A percentile compares a stretch with the other conserved stretches of the same genome.
Conservation (phyloP, 257 asterid species). For the Schizonepeta tenuifolia region DNA sequence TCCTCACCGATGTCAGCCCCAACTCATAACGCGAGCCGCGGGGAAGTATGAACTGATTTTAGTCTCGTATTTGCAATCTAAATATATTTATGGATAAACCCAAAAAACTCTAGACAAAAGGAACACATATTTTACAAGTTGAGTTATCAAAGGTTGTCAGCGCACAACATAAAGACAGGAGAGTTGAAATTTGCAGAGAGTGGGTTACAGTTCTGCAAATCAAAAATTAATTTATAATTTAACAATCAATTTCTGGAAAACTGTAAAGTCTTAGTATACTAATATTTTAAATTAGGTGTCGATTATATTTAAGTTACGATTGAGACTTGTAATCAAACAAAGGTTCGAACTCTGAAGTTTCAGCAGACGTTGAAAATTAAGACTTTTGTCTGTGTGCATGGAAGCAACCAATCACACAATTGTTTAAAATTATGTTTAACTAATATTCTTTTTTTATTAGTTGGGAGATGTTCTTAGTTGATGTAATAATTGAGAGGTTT, state of each 20-base stretch:
- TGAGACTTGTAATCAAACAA: conserved; percentile 26
- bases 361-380: conserved; percentile 37
- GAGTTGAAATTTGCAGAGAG: conserved; percentile 22
- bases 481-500: conserved; percentile 19
- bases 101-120: not conserved
- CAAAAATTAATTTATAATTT: not conserved
- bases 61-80: too few relatives aligned
- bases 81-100: not conserved
- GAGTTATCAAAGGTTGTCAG: conserved; percentile 11
- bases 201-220: conserved; percentile 31
- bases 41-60: too few relatives aligned
- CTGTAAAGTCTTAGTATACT: not conserved
- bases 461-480: not conserved
- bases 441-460: not conserved
- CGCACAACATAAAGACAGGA: not conserved
- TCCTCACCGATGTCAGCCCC: too few relatives aligned
- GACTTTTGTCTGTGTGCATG: conserved; percentile 30
- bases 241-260: conserved; percentile 19
- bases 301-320: not conserved
- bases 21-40: too few relatives aligned
- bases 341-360: conserved; percentile 39
- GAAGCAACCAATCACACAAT: conserved; percentile 8
- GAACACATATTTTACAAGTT: not conserved
- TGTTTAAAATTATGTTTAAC: not conserved
- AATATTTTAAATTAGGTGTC: conserved; percentile 25